Conservation (phyloP, 495 filamentous ascomycete genomes). For the Venustampulla echinocandica region DNA sequence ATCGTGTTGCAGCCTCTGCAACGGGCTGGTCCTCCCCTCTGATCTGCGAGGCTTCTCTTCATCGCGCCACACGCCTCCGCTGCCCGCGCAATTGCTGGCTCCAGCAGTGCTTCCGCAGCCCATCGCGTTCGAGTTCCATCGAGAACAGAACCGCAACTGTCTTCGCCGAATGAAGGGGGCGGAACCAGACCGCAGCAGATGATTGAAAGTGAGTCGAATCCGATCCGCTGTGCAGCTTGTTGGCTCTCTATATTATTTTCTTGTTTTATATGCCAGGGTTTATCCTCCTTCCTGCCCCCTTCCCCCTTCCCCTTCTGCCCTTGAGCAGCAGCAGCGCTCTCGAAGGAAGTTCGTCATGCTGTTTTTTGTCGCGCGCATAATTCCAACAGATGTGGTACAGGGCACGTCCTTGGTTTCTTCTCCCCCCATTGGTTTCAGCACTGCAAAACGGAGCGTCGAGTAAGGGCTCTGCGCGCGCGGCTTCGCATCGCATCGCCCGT, state of each 20-base stretch:
- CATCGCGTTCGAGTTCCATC: not conserved
- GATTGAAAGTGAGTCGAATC: conserved; percentile 10
- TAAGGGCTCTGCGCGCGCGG: not conserved
- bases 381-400: not conserved
- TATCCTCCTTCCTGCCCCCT: not conserved
- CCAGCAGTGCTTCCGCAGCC: not conserved
- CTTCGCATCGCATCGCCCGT: not conserved
- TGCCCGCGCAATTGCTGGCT: not conserved
- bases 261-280: not conserved
- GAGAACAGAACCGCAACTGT: not conserved
- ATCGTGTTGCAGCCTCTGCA: not conserved
- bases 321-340: not conserved
- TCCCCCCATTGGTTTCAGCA: not conserved
- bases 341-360: not conserved
- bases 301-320: not conserved
- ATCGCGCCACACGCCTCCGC: not conserved
- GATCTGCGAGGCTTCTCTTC: not conserved
- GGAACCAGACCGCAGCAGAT: not conserved
- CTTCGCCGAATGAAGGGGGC: not conserved
- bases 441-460: not conserved
- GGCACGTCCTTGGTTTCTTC: not conserved
- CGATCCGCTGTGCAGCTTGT: too few relatives aligned
- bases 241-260: not conserved
- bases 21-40: not conserved
- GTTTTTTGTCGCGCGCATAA: not conserved